Conservation (phyloP, 208 protist genomes). For the Crithidia sp. region DNA sequence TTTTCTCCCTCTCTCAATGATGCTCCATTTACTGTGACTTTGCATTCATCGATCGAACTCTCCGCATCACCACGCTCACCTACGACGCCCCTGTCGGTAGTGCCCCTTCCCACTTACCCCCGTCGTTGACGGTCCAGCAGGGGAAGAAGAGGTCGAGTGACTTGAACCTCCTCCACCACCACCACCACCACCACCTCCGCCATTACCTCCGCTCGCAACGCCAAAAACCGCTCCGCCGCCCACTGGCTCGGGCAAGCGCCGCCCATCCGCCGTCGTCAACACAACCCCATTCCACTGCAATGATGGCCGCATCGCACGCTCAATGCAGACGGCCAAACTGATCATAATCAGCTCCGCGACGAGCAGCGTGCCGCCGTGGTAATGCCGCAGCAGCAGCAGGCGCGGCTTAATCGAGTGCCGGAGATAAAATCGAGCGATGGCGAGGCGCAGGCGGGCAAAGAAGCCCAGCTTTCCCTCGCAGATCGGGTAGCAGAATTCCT, state of each 20-base stretch:
- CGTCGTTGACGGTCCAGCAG: neutral
- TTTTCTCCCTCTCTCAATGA: no score
- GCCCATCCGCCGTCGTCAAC: neutral
- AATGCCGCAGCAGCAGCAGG: conserved; percentile 14
- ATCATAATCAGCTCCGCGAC: conserved; percentile 33
- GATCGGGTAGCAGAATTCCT: conserved; percentile 39
- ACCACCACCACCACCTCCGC: conserved; percentile 1
- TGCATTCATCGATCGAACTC: no score
- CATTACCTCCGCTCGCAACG: neutral
- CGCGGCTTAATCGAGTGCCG: conserved; percentile 29
- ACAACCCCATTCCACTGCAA: neutral
- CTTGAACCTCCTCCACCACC: neutral
- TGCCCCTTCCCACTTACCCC: conserved; percentile 8
- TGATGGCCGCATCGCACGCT: conserved; percentile 20
- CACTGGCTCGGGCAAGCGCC: neutral
- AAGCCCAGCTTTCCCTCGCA: conserved; percentile 45
- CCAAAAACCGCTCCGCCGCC: no score
- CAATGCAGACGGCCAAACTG: conserved; percentile 19
- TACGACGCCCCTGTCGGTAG: conserved; percentile 12
- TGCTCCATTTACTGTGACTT: no score
- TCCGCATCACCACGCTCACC: neutral
- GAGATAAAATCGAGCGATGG: conserved; percentile 27
- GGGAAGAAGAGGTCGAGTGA: neutral
- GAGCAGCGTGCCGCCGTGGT: conserved; percentile 25
- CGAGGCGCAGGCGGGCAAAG: conserved; percentile 21